Percentiles rank a stretch among this genome's conserved stretches.
phyloP scores from a whole-genome alignment of 257 asterid species.

The Solanum piurae region DNA sequence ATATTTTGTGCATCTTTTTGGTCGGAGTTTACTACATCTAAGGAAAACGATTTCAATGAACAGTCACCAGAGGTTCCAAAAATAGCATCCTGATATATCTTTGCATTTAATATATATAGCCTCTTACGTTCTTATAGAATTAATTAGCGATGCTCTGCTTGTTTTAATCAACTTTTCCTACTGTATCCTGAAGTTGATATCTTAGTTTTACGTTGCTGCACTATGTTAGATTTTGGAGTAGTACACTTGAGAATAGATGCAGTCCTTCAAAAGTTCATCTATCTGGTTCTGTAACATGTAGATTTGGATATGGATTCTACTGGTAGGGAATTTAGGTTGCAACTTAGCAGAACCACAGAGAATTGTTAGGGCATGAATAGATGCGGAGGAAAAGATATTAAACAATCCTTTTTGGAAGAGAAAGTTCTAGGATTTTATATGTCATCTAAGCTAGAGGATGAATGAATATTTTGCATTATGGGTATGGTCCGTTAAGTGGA shows the following conservation, averaged over 20 bases:
- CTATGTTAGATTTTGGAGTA: neutral
- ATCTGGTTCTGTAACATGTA: neutral
- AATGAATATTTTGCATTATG: neutral
- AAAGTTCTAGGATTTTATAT: neutral
- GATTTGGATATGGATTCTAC: neutral
- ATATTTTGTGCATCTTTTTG: slow-evolving; percentile 72
- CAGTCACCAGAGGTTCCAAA: slow-evolving; percentile 39
- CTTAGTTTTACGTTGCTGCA: neutral
- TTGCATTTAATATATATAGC: neutral
- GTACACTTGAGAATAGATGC: neutral
- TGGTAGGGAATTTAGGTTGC: neutral
- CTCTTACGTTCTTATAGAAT: neutral
- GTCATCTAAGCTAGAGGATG: neutral
- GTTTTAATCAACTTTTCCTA: neutral
- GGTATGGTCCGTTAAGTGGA: neutral
- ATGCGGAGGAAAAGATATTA: neutral
- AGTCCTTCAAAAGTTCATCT: neutral
- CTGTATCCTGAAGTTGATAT: neutral
- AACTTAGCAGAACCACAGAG: neutral
- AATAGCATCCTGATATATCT: neutral
- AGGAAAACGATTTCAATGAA: slow-evolving; percentile 43
- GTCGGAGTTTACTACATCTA: slow-evolving; percentile 64
- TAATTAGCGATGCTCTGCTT: neutral
- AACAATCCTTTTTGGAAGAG: neutral
- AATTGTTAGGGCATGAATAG: neutral